Evolutionary conservation across 2,329 filamentous ascomycete genomes (phyloP), one percentile per base, ranked within the genome.

Genomic region (Fusarium solani-melongenae): DNA sequence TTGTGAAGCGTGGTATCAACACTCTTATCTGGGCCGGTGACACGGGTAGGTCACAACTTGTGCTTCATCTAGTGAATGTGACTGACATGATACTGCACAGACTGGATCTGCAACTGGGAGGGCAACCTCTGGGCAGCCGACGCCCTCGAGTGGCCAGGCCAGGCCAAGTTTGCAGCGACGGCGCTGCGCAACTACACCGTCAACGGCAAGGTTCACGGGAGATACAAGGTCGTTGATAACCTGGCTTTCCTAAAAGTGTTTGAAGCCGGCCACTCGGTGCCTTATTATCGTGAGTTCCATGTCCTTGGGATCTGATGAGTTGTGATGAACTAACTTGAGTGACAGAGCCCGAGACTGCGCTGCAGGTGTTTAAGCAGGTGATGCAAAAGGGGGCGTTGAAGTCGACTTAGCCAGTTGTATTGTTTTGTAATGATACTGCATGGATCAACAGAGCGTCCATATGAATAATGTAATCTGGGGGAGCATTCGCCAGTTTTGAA

Each of bases 61-160:
- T 44, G 12, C 36, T n/a, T 38, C 36, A 44, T 5, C 2, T 22
- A 22, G 4, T 15, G 41, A 36, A 27, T 59, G 17, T 36, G n/a
- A 24, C 53, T 75, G n/a, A 75, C 39, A 22, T 5, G 7, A 31
- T n/a, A 11, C 31, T 12, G 15, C 5, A 14, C n/a, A 76, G 88
- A 91, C 73, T 90, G 84, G 80, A 88, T 89, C 62, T 90, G 88
- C 74, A 90, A 90, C 79, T 90, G 88, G 86, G 80, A 86, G 33
- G 88, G 88, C n/a, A 84, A 82, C 34, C 81, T 86, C 7, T 82
- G 79, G 12, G 84, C 84, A 2, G 84, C 86, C 2, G 82, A 89
- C 36, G 81, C 82, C 0, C 80, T 90, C 27, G 79, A 82, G 14
- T 89, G 84, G 75, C 67, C 79, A 1, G 83, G 81, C 3, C 78